These are phyloP conservation scores for Rhizopogon salebrosus DNA, from an alignment of 768 basidiomycete genomes.

Conservation along the genomic window DNA sequence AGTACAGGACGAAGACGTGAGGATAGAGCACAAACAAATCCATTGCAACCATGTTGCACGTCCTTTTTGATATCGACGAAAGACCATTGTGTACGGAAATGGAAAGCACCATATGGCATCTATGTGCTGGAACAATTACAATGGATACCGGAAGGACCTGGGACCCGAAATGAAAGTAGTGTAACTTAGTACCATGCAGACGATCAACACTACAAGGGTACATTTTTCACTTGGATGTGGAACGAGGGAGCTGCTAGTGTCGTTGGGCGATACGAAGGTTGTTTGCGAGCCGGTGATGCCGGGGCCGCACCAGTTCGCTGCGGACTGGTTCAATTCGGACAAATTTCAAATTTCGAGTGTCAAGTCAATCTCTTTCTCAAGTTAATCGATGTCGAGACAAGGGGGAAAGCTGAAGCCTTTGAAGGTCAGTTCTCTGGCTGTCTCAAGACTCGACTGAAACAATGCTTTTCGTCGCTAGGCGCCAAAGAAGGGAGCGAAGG, in stretches of 20 bases:
- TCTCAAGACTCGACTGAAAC: not conserved
- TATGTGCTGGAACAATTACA: no score
- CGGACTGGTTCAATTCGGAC: no score
- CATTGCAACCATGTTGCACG: not conserved
- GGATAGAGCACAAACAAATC: not conserved
- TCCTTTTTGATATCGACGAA: not conserved
- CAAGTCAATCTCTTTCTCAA: not conserved
- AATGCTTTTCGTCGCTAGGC: conserved; percentile 41
- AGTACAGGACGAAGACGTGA: not conserved
- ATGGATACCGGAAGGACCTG: no score
- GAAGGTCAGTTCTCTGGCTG: conserved; percentile 47
- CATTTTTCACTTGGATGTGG: not conserved
- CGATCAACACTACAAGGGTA: not conserved
- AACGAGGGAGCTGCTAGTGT: no score
- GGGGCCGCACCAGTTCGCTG: no score
- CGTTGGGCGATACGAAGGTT: no score
- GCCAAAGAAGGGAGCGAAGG: conserved; percentile 78
- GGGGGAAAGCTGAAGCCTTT: conserved; percentile 86
- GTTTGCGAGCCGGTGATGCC: no score
- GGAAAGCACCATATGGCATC: no score
- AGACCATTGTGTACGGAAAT: not conserved
- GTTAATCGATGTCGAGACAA: conserved; percentile 44
- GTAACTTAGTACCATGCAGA: no score
- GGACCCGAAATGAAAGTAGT: no score
- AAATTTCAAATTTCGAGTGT: no score